A percentile compares a stretch with the other conserved stretches of the same genome.
These are phyloP conservation scores for Fusarium sarcochroum DNA, from an alignment of 2,329 filamentous ascomycete species.

Conservation along the genomic window DNA sequence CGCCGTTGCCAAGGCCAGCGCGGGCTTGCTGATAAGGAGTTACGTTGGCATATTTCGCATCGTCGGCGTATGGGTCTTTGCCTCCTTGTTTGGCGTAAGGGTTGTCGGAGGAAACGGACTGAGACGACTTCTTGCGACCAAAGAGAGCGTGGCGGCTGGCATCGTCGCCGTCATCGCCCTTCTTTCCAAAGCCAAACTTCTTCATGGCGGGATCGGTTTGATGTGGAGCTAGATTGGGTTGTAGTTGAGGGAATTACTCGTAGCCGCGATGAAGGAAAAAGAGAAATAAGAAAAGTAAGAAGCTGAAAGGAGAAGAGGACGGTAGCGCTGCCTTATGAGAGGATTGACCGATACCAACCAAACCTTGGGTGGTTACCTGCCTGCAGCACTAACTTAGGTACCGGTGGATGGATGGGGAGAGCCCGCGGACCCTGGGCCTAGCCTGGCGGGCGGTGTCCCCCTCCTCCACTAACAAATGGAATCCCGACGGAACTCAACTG, in stretches of 20 bases:
- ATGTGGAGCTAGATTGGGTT: constrained; percentile 4
- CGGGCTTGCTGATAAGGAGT: constrained; percentile 63
- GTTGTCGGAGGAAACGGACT: constrained; percentile 63
- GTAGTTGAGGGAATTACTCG: neutral
- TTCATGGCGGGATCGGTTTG: constrained; percentile 61
- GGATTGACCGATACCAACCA: constrained; percentile 17
- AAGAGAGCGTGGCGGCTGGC: constrained; percentile 66
- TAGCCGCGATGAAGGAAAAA: constrained; percentile 1
- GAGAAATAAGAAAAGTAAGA: constrained; percentile 4
- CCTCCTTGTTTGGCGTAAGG: constrained; percentile 69
- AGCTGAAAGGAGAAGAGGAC: constrained; percentile 36
- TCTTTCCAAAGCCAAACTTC: constrained; percentile 73
- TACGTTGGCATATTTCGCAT: constrained; percentile 61
- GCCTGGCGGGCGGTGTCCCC: constrained; percentile 41
- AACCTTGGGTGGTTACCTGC: constrained; percentile 9
- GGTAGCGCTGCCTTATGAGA: constrained; percentile 41
- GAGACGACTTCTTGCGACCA: constrained; percentile 66
- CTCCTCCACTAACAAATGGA: constrained; percentile 19
- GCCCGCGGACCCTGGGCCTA: constrained; percentile 41
- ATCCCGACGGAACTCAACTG: constrained; percentile 5
- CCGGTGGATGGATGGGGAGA: constrained; percentile 31
- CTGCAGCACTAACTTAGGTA: constrained; percentile 18
- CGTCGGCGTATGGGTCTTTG: constrained; percentile 68
- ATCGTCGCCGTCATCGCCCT: constrained; percentile 65
- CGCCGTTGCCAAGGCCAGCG: constrained; percentile 51